Percentiles rank a stretch among this genome's conserved stretches.
Evolutionary conservation across 1,284 basidiomycete genomes (phyloP).

Genomic region (Melampsora larici-populina): DNA sequence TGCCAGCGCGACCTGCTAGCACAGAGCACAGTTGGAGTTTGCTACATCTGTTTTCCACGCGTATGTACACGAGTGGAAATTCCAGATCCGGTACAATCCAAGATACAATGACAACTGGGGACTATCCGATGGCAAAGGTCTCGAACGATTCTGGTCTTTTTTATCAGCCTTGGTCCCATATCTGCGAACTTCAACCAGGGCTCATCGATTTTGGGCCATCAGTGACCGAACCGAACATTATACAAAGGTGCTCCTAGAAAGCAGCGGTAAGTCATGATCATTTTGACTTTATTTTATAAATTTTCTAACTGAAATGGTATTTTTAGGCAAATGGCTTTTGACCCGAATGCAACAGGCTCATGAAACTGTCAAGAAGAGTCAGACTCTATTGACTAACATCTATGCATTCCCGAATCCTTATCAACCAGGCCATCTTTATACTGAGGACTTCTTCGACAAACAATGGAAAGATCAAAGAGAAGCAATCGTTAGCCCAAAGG

Average conservation of each 20-base stretch:
- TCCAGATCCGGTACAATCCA: too few species aligned
- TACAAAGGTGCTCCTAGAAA: neutral
- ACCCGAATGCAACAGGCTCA: neutral
- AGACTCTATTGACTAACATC: neutral
- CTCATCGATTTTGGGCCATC: neutral
- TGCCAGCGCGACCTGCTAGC: neutral
- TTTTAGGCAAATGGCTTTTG: neutral
- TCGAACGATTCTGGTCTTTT: conserved; percentile 38
- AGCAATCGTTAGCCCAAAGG: neutral
- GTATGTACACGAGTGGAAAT: too few species aligned
- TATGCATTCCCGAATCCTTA: neutral
- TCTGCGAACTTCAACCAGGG: neutral
- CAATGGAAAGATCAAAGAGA: neutral
- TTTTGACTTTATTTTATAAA: neutral
- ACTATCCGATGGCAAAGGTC: too few species aligned
- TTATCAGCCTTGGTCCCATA: conserved; percentile 6
- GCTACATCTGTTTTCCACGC: too few species aligned
- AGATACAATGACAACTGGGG: too few species aligned
- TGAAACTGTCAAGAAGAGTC: neutral
- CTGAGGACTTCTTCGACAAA: neutral
- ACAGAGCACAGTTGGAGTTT: neutral
- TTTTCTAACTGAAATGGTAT: too few species aligned
- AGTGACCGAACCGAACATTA: neutral
- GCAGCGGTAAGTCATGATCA: neutral
- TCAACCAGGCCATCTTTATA: neutral